A percentile compares a stretch with the other conserved stretches of the same genome.
Conservation (phyloP, 306 rosid species). For the Hippophae tibetana region DNA sequence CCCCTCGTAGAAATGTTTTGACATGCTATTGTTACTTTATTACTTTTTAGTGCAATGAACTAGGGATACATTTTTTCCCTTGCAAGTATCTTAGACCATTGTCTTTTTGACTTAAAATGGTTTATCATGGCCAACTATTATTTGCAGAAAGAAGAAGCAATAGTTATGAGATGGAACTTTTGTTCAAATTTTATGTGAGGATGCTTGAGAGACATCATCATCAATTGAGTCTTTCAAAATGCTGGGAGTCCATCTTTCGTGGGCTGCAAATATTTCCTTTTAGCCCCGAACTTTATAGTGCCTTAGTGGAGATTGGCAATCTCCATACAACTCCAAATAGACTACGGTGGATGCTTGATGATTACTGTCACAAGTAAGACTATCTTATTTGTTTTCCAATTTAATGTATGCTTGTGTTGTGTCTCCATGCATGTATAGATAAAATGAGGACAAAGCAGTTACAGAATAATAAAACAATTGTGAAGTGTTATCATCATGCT, state of each 20-base stretch:
- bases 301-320: constrained; percentile 60
- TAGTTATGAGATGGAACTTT: constrained; percentile 64
- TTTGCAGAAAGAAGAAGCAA: constrained; percentile 73
- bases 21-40: neutral
- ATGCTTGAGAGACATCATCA: constrained; percentile 62
- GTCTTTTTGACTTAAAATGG: neutral
- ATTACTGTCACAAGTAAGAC: constrained; percentile 62
- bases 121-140: constrained; percentile 23
- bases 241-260: constrained; percentile 63
- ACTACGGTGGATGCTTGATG: constrained; percentile 71
- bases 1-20: no score
- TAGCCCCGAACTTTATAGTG: constrained; percentile 62
- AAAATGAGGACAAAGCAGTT: no score
- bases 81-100: neutral
- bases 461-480: no score
- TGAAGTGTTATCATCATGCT: no score
- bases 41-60: neutral
- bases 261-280: constrained; percentile 80
- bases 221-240: constrained; percentile 30
- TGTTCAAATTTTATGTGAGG: constrained; percentile 69
- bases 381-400: neutral
- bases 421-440: neutral
- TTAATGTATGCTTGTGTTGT: neutral
- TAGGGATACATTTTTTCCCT: neutral
- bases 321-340: constrained; percentile 62